Conservation (phyloP, 192 early-diverging fungal genomes). For the Backusella circina region DNA sequence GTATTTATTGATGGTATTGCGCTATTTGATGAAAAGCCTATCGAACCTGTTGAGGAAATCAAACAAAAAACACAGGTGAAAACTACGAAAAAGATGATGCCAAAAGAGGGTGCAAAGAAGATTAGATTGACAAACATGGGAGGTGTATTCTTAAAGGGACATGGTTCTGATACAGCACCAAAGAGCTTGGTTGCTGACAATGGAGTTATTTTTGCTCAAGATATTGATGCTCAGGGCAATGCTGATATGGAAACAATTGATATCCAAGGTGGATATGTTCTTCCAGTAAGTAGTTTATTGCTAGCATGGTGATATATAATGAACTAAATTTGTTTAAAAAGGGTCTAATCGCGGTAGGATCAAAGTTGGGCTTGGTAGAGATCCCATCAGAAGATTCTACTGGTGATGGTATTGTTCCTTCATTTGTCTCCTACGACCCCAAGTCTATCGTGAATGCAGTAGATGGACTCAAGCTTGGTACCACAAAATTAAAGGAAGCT, state of each 20-base stretch:
- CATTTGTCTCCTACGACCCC: conserved; percentile 6
- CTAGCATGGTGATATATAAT: background rate
- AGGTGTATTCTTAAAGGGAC: conserved; percentile 15
- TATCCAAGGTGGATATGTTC: conserved; percentile 54
- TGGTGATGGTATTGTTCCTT: conserved; percentile 50
- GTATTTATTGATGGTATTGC: conserved; percentile 72
- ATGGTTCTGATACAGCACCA: background rate
- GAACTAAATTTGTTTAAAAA: conserved; percentile 11
- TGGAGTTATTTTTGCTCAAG: conserved; percentile 42
- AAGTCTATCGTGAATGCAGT: conserved; percentile 41
- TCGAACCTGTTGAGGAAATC: conserved; percentile 11
- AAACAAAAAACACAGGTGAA: conserved; percentile 20
- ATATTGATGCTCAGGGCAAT: conserved; percentile 5
- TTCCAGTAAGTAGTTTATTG: conserved; percentile 42
- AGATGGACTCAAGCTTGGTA: conserved; percentile 67
- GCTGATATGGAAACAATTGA: conserved; percentile 36
- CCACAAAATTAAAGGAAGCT: conserved; percentile 49
- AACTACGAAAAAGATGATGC: conserved; percentile 5
- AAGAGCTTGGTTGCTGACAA: background rate
- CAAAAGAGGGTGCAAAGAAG: conserved; percentile 9
- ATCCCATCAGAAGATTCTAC: conserved; percentile 57
- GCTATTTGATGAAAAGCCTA: conserved; percentile 44
- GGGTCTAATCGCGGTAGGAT: conserved; percentile 59
- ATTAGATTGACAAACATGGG: conserved; percentile 17
- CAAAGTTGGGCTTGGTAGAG: conserved; percentile 61